A percentile compares a stretch with the other conserved stretches of the same genome.
Evolutionary conservation across 2,329 filamentous ascomycete genomes (phyloP).

Genomic region (Talaromyces sp.): DNA sequence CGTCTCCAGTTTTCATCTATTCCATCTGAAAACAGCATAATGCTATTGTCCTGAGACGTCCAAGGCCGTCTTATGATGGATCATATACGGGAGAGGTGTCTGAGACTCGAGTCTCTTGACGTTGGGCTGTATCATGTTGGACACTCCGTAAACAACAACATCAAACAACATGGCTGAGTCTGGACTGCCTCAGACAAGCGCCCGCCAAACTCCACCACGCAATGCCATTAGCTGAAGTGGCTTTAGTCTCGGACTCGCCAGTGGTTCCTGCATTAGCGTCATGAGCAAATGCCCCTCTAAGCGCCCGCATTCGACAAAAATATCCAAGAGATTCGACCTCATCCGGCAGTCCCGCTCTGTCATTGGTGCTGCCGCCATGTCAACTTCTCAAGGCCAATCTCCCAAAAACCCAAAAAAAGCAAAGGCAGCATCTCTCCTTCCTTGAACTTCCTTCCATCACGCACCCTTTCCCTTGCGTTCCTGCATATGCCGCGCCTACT

Average conservation of each 20-base stretch:
- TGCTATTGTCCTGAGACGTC: neutral
- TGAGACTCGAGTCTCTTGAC: neutral
- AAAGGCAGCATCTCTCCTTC: neutral
- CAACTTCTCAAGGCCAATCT: neutral
- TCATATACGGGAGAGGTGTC: neutral
- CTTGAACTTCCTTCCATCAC: neutral
- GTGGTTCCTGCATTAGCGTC: slow-evolving; percentile 14
- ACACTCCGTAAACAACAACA: neutral
- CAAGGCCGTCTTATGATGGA: neutral
- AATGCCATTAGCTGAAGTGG: neutral
- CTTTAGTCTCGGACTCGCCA: neutral
- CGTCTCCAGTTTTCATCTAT: neutral
- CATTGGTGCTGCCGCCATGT: slow-evolving; percentile 1
- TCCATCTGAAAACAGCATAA: neutral
- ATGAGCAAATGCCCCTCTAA: slow-evolving; percentile 7
- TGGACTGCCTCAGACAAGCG: slow-evolving; percentile 11
- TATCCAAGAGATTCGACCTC: slow-evolving; percentile 5
- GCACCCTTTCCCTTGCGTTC: neutral
- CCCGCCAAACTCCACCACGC: neutral
- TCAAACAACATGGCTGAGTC: neutral
- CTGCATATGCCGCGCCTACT: slow-evolving; percentile 10
- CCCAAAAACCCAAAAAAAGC: slow-evolving; percentile 1
- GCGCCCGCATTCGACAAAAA: slow-evolving; percentile 14
- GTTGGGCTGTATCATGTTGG: neutral
- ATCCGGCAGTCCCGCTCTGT: neutral